Percentiles rank a stretch among this genome's conserved stretches.
Evolutionary conservation across 176 grass and related monocot species (phyloP).

Genomic region (Chrysopogon serrulatus): DNA sequence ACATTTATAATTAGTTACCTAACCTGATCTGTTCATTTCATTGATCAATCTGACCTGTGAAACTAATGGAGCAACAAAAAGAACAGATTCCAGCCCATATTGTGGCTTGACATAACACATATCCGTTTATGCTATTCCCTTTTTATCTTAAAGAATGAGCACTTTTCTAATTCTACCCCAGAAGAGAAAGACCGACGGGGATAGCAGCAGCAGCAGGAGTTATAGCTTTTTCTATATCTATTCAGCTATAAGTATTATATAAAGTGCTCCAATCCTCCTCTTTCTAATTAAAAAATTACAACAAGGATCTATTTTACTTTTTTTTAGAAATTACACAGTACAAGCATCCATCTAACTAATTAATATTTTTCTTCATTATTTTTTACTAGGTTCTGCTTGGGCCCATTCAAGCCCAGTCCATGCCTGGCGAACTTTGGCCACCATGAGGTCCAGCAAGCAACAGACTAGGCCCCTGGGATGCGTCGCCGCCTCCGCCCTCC

Average conservation of each 20-base stretch:
- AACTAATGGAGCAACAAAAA: background rate
- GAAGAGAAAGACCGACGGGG: background rate
- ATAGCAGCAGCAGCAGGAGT: background rate
- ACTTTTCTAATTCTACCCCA: background rate
- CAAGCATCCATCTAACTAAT: too few relatives aligned
- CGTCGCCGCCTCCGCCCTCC: too few relatives aligned
- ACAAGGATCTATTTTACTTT: too few relatives aligned
- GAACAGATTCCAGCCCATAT: slow-evolving; percentile 14
- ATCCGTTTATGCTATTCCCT: background rate
- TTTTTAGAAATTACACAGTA: too few relatives aligned
- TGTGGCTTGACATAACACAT: background rate
- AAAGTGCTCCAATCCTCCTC: too few relatives aligned
- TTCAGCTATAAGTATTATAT: background rate
- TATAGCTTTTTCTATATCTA: background rate
- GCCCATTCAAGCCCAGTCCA: too few relatives aligned
- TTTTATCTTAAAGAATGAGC: slow-evolving; percentile 2
- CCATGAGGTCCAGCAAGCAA: too few relatives aligned
- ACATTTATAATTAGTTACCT: background rate
- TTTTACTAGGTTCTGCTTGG: too few relatives aligned
- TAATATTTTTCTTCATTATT: too few relatives aligned
- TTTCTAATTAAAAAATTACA: too few relatives aligned
- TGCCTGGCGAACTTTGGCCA: too few relatives aligned
- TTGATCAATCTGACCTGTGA: background rate
- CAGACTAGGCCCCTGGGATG: too few relatives aligned
- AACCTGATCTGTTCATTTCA: background rate